Conservation (phyloP, 2,329 filamentous ascomycete genomes). For the Pseudogymnoascus sp. region DNA sequence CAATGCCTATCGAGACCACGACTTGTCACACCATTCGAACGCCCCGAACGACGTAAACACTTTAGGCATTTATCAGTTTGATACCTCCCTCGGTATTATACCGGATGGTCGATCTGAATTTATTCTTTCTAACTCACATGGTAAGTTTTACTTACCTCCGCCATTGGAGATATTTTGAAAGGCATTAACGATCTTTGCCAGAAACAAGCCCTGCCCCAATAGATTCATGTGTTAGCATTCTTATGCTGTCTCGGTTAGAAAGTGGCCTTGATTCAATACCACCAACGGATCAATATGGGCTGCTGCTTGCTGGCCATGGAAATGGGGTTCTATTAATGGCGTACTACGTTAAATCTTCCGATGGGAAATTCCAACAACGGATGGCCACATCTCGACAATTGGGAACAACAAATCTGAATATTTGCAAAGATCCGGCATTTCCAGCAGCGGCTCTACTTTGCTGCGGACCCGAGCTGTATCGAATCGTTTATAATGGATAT, state of each 20-base stretch:
- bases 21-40: neutral
- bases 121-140: neutral
- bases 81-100: neutral
- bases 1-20: neutral
- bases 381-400: slow-evolving; percentile 14
- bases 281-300: neutral
- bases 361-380: slow-evolving; percentile 9
- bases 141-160: neutral
- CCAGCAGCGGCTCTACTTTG: slow-evolving; percentile 35
- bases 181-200: neutral
- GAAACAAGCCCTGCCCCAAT: neutral
- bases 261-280: neutral
- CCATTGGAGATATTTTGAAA: neutral
- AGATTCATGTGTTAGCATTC: neutral
- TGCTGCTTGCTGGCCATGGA: slow-evolving; percentile 9
- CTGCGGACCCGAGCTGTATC: slow-evolving; percentile 41
- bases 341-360: neutral
- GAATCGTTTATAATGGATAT: slow-evolving; percentile 13
- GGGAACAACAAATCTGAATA: slow-evolving; percentile 22
- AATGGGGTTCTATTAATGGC: slow-evolving; percentile 5
- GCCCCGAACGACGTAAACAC: neutral
- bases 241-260: neutral
- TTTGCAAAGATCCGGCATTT: slow-evolving; percentile 19
- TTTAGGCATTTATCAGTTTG: neutral
- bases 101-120: neutral